A percentile compares a stretch with the other conserved stretches of the same genome.
Conservation (phyloP, 441 rosid genomes). For the Eruca vesicaria region DNA sequence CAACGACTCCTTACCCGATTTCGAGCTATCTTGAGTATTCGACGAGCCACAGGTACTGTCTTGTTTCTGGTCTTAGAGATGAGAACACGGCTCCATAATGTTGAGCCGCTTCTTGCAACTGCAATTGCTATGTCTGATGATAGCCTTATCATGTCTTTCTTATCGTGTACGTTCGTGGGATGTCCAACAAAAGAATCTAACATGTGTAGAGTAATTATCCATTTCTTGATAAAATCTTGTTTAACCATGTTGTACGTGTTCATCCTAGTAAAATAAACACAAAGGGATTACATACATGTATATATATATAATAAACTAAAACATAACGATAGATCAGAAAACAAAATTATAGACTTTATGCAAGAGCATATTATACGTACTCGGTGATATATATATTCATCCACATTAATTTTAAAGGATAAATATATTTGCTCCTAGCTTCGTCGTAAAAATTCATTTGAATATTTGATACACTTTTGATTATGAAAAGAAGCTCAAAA, state of each 20-base stretch:
- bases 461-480: neutral
- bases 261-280: conserved; percentile 39
- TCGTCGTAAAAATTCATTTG: neutral
- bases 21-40: conserved; percentile 24
- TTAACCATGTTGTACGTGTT: conserved; percentile 45
- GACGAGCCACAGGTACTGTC: conserved; percentile 7
- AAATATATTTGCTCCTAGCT: neutral
- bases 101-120: conserved; percentile 49
- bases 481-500: neutral
- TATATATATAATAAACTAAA: neutral
- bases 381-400: neutral
- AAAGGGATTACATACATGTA: neutral
- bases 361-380: too few relatives aligned
- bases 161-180: conserved; percentile 46
- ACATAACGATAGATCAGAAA: neutral
- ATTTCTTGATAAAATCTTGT: conserved; percentile 71
- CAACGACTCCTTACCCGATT: conserved; percentile 19
- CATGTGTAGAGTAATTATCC: conserved; percentile 55
- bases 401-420: neutral
- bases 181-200: conserved; percentile 39
- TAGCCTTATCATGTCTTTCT: conserved; percentile 65
- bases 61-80: conserved; percentile 28
- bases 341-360: neutral
- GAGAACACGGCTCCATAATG: conserved; percentile 77
- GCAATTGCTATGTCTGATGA: conserved; percentile 89